Percentiles rank a stretch among this genome's conserved stretches.
Conservation (phyloP, 176 grass and related monocot species). For the Guadua angustifolia region DNA sequence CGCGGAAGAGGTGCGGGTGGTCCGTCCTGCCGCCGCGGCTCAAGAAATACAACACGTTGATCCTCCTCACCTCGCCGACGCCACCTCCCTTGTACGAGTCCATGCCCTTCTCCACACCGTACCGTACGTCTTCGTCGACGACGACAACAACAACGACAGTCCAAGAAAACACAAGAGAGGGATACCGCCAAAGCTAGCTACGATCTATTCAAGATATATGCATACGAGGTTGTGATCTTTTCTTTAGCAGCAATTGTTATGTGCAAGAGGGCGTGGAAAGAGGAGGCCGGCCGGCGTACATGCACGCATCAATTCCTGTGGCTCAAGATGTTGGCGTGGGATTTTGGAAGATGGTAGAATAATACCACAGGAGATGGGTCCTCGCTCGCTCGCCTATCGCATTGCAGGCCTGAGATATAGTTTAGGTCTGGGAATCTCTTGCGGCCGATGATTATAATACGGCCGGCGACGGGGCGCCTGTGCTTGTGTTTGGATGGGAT, state of each 20-base stretch:
- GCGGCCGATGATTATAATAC: constrained; percentile 25
- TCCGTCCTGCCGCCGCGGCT: constrained; percentile 63
- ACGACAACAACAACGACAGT: constrained; percentile 23
- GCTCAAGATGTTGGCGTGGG: constrained; percentile 44
- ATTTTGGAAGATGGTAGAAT: constrained; percentile 34
- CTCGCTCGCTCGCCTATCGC: background rate
- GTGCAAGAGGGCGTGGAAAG: background rate
- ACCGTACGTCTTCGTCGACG: constrained; percentile 9
- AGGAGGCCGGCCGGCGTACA: constrained; percentile 39
- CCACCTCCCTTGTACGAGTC: constrained; percentile 18
- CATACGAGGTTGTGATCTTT: background rate
- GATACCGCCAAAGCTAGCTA: constrained; percentile 24
- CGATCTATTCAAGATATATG: constrained; percentile 36
- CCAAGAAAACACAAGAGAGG: constrained; percentile 14
- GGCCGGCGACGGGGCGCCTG: background rate
- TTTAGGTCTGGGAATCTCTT: constrained; percentile 13
- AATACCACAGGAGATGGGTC: background rate
- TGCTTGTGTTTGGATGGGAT: constrained; percentile 34
- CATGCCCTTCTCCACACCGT: constrained; percentile 10
- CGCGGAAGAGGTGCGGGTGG: constrained; percentile 78
- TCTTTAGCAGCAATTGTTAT: background rate
- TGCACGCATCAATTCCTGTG: constrained; percentile 8
- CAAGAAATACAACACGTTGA: constrained; percentile 75
- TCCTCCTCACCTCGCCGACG: constrained; percentile 53
- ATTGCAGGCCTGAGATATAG: background rate